These are phyloP conservation scores for Ceratocystis smalleyi DNA, from an alignment of 2,329 filamentous ascomycete species.

Conservation along the genomic window DNA sequence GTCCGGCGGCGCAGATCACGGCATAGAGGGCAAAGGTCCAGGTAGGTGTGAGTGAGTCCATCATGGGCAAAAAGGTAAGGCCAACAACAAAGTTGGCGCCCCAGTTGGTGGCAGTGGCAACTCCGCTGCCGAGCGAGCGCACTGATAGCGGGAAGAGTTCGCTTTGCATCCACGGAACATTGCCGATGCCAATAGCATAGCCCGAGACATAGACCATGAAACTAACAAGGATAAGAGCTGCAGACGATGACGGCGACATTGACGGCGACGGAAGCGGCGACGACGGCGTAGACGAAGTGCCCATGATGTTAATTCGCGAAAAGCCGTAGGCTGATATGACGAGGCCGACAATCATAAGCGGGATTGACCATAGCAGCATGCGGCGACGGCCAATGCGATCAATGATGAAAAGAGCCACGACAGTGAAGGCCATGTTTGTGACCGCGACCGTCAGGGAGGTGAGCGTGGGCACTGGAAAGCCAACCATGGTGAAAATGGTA, in stretches of 20 bases:
- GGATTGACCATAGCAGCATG: conserved; percentile 69
- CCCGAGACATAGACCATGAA: conserved; percentile 73
- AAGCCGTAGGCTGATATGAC: conserved; percentile 59
- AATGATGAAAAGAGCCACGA: conserved; percentile 60
- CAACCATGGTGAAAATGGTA: conserved; percentile 63
- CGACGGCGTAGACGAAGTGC: not conserved
- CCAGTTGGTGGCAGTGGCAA: conserved; percentile 76
- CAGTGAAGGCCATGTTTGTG: conserved; percentile 68
- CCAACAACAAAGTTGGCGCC: conserved; percentile 72
- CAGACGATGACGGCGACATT: conserved; percentile 23
- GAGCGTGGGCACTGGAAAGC: conserved; percentile 63
- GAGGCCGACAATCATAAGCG: conserved; percentile 65
- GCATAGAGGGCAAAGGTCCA: conserved; percentile 77
- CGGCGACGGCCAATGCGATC: conserved; percentile 64
- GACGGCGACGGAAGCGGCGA: not conserved
- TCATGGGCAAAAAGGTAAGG: conserved; percentile 74
- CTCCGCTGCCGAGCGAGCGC: conserved; percentile 53
- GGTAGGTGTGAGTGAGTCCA: conserved; percentile 56
- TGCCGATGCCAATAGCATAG: conserved; percentile 77
- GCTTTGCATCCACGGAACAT: conserved; percentile 91
- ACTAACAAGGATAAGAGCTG: conserved; percentile 49
- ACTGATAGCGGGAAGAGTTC: conserved; percentile 74
- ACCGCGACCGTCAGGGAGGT: conserved; percentile 66
- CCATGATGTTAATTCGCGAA: conserved; percentile 39
- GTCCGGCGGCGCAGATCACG: conserved; percentile 50